Conservation (phyloP, 225 moss, liverwort and hornwort genomes). For the Sphagnum contortum region DNA sequence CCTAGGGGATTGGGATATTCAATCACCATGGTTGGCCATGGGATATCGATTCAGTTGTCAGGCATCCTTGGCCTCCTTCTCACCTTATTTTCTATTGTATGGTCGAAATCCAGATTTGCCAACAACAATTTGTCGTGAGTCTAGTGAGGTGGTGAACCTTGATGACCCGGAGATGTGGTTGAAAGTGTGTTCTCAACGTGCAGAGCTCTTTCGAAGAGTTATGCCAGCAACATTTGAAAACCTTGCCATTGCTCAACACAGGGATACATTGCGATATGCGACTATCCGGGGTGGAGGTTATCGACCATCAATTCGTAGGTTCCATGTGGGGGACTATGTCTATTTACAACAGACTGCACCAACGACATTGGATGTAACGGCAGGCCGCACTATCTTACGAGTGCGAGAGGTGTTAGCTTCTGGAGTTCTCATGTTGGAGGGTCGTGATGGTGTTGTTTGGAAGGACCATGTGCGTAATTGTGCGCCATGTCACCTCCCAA, state of each 20-base stretch:
- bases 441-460: conserved; percentile 3
- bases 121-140: not conserved
- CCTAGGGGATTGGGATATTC: conserved; percentile 6
- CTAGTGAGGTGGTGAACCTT: conserved; percentile 6
- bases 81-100: conserved; percentile 1
- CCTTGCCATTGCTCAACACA: conserved; percentile 8
- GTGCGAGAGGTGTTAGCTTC: conserved; percentile 2
- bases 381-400: conserved; percentile 2
- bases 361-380: not conserved
- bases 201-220: not conserved
- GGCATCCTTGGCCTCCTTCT: not conserved
- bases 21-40: conserved; percentile 2
- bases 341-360: conserved; percentile 4
- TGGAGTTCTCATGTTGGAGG: conserved; percentile 6
- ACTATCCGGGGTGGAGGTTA: conserved; percentile 1
- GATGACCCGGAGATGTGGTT: conserved; percentile 5
- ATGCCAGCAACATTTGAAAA: conserved; percentile 10
- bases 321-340: conserved; percentile 7
- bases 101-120: conserved; percentile 1
- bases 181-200: conserved; percentile 1
- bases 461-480: conserved; percentile 5
- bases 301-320: conserved; percentile 1
- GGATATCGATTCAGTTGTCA: conserved; percentile 3
- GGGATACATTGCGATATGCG: conserved; percentile 4
- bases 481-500: conserved; percentile 5